Conservation (phyloP, 495 filamentous ascomycete species). For the Margaritispora aquatica region DNA sequence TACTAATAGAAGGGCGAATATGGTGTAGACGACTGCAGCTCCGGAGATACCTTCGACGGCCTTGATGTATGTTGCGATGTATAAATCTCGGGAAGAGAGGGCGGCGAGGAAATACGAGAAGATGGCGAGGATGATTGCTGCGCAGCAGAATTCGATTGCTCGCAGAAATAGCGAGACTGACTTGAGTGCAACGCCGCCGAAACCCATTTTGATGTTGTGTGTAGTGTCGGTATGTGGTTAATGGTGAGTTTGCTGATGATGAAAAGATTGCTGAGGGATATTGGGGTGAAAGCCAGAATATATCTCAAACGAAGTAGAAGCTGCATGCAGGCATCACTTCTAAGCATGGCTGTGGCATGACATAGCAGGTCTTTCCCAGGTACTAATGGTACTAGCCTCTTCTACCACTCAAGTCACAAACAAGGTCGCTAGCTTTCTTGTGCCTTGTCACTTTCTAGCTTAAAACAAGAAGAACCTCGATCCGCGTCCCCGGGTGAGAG, state of each 20-base stretch:
- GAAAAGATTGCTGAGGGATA: neutral
- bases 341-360: neutral
- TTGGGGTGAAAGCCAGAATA: neutral
- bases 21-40: conserved; percentile 61
- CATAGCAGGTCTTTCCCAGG: too few relatives aligned
- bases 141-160: conserved; percentile 62
- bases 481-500: too few relatives aligned
- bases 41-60: conserved; percentile 82
- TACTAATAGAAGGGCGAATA: conserved; percentile 63
- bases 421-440: neutral
- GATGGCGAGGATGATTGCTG: conserved; percentile 68
- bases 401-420: too few relatives aligned
- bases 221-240: too few relatives aligned
- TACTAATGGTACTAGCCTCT: too few relatives aligned
- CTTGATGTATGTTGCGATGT: conserved; percentile 56
- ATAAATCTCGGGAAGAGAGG: conserved; percentile 49
- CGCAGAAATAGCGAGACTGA: conserved; percentile 58
- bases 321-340: neutral
- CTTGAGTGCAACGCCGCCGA: conserved; percentile 53
- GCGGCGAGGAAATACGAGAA: conserved; percentile 69
- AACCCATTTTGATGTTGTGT: conserved; percentile 33
- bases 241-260: too few relatives aligned
- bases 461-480: neutral
- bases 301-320: neutral
- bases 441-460: too few relatives aligned